Percentiles rank a stretch among this genome's conserved stretches.
Evolutionary conservation across 306 rosid species (phyloP).

Genomic region (Astragalus membranaceus): DNA sequence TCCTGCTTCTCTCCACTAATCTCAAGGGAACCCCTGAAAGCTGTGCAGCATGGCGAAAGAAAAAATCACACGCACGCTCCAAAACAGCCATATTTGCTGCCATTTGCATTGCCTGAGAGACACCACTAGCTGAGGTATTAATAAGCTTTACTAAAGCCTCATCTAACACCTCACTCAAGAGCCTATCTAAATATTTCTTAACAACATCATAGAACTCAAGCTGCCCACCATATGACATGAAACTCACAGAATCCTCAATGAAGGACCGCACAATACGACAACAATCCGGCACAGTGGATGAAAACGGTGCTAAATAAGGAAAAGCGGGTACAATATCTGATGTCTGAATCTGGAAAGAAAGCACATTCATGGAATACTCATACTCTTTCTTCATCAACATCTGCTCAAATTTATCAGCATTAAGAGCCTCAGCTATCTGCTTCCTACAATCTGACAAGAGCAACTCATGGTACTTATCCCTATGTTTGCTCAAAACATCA

Average conservation of each 20-base stretch:
- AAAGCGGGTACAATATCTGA: conserved; percentile 84
- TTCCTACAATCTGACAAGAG: conserved; percentile 84
- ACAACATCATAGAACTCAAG: conserved; percentile 88
- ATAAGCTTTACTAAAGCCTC: conserved; percentile 83
- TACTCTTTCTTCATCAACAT: conserved; percentile 99
- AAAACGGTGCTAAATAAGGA: conserved; percentile 89
- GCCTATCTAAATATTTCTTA: conserved; percentile 85
- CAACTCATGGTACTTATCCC: conserved; percentile 97
- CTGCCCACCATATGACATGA: conserved; percentile 97
- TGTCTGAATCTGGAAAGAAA: conserved; percentile 89
- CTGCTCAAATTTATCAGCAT: conserved; percentile 90
- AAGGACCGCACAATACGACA: conserved; percentile 96
- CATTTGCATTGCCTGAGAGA: conserved; percentile 91
- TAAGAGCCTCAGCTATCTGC: conserved; percentile 79
- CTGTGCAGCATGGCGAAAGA: conserved; percentile 98
- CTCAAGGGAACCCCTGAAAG: conserved; percentile 90
- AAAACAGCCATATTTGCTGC: conserved; percentile 95
- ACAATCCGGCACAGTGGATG: conserved; percentile 92
- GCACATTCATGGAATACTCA: conserved; percentile 95
- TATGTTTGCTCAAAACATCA: conserved; percentile 94
- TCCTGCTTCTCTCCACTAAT: conserved; percentile 91
- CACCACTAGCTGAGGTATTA: conserved; percentile 63
- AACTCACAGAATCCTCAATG: conserved; percentile 94
- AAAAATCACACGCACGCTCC: conserved; percentile 96
- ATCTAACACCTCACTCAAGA: conserved; percentile 72